A percentile compares a stretch with the other conserved stretches of the same genome.
phyloP scores from a whole-genome alignment of 75 land plant species.

The Chamaecyparis obtusa region DNA sequence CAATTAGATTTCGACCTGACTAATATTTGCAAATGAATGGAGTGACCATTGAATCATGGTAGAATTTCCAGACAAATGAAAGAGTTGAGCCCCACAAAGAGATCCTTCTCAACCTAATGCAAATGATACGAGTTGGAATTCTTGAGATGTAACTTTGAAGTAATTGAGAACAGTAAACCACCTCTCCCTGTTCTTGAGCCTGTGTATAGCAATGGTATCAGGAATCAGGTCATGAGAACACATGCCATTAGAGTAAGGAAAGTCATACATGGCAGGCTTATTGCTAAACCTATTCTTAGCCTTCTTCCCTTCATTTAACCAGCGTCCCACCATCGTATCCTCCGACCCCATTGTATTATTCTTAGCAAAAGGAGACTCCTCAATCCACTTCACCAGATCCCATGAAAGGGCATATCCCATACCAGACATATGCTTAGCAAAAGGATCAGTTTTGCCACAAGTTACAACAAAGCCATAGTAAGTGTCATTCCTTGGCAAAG shows the following conservation, averaged over 20 bases:
- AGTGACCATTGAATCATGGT: not conserved
- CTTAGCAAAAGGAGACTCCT: slow-evolving; percentile 30
- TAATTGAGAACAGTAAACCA: slow-evolving; percentile 43
- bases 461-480: slow-evolving; percentile 80
- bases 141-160: slow-evolving; percentile 47
- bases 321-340: slow-evolving; percentile 52
- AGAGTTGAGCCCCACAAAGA: not conserved
- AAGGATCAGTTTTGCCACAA: slow-evolving; percentile 50
- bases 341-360: slow-evolving; percentile 52
- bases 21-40: not conserved
- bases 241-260: no score
- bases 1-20: not conserved
- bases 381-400: no score
- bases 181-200: no score
- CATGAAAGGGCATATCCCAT: slow-evolving; percentile 13
- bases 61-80: not conserved
- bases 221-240: no score
- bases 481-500: slow-evolving; percentile 55
- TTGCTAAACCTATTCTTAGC: no score
- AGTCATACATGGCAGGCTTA: no score
- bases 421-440: slow-evolving; percentile 68
- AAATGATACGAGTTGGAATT: slow-evolving; percentile 15
- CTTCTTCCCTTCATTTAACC: slow-evolving; percentile 51
- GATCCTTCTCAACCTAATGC: slow-evolving; percentile 7
- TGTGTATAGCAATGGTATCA: no score